A percentile compares a stretch with the other conserved stretches of the same genome.
These are phyloP conservation scores for Azolla pinnata DNA, from an alignment of 75 land plant genomes.

Conservation along the genomic window DNA sequence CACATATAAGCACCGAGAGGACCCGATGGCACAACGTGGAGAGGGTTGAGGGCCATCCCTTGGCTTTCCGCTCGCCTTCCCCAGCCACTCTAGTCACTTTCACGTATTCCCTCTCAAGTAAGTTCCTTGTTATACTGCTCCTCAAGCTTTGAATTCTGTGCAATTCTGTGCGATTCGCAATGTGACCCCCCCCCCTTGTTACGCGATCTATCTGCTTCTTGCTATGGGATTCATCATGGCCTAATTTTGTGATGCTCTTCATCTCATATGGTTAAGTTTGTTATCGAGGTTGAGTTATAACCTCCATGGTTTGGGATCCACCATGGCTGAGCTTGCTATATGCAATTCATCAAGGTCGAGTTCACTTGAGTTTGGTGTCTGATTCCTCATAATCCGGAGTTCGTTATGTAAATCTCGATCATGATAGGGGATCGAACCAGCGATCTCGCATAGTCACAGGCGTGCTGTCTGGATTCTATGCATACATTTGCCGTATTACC, in stretches of 20 bases:
- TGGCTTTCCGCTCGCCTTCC: constrained; percentile 9
- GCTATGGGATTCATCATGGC: neutral
- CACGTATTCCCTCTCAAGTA: constrained; percentile 34
- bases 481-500: neutral
- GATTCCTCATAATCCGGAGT: too few relatives aligned
- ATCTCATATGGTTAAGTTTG: neutral
- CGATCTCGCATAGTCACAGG: neutral
- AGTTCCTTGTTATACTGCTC: neutral
- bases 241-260: neutral
- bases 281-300: too few relatives aligned
- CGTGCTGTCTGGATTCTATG: too few relatives aligned
- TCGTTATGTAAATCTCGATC: neutral
- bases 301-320: too few relatives aligned
- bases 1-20: neutral
- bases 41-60: constrained; percentile 22
- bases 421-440: neutral
- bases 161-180: too few relatives aligned
- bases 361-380: too few relatives aligned
- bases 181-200: too few relatives aligned
- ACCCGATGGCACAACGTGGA: constrained; percentile 29
- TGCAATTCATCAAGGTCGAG: too few relatives aligned
- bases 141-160: neutral
- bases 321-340: too few relatives aligned
- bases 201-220: too few relatives aligned
- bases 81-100: constrained; percentile 33